phyloP scores from a whole-genome alignment of 1,284 basidiomycete genomes.

The Ustilago loliicola region DNA sequence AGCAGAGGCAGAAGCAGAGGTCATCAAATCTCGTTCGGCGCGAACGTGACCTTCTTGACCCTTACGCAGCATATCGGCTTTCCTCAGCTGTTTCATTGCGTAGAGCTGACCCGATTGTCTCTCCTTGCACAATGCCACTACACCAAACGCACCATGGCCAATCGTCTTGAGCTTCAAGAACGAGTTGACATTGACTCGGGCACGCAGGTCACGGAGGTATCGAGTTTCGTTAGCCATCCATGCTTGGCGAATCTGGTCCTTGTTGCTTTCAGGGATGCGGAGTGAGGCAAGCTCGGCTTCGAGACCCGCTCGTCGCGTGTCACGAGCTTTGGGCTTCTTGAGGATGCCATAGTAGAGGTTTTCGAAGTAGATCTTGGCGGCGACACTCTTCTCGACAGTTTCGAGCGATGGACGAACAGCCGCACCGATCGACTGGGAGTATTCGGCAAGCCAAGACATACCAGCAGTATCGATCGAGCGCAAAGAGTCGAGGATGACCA shows the following conservation, averaged over 20 bases:
- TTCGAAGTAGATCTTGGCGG: conserved; percentile 94
- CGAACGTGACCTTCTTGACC: conserved; percentile 97
- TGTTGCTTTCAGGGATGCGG: conserved; percentile 79
- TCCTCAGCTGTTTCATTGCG: conserved; percentile 97
- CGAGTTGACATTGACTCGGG: conserved; percentile 83
- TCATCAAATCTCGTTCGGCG: conserved; percentile 88
- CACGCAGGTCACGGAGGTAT: conserved; percentile 85
- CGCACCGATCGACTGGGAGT: conserved; percentile 33
- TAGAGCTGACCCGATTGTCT: conserved; percentile 82
- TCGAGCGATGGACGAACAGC: conserved; percentile 76
- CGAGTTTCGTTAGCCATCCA: conserved; percentile 90
- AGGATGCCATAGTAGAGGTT: conserved; percentile 81
- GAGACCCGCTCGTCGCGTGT: conserved; percentile 85
- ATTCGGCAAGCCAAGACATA: conserved; percentile 39
- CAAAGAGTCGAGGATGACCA: conserved; percentile 57
- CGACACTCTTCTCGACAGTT: conserved; percentile 92
- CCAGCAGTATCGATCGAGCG: conserved; percentile 47
- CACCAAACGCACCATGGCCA: conserved; percentile 97
- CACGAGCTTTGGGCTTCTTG: conserved; percentile 84
- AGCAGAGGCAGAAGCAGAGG: conserved; percentile 74
- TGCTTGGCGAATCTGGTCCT: conserved; percentile 79
- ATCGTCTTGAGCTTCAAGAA: conserved; percentile 94
- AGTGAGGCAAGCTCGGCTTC: conserved; percentile 86
- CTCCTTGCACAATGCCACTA: conserved; percentile 91
- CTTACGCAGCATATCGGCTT: conserved; percentile 95